Evolutionary conservation across 805 yeast genomes (phyloP).

Genomic region (Komagataella pastoris): DNA sequence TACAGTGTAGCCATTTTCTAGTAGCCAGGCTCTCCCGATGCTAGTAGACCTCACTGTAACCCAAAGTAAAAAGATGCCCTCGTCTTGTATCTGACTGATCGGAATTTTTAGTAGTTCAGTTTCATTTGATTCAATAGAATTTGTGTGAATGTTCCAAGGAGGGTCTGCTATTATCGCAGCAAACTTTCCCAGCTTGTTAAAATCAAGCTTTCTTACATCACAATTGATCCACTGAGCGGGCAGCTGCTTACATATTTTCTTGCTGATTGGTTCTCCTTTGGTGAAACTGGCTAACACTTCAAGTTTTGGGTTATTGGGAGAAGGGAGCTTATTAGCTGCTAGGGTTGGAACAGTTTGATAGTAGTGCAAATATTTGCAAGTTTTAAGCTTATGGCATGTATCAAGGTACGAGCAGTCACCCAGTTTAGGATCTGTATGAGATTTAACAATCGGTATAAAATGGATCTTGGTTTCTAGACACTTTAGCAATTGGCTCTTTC

Average conservation of each 20-base stretch:
- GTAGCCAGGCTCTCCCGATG: slow-evolving; percentile 64
- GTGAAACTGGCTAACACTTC: slow-evolving; percentile 23
- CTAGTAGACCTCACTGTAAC: slow-evolving; percentile 93
- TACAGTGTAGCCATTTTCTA: slow-evolving; percentile 72
- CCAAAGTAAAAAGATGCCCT: slow-evolving; percentile 80
- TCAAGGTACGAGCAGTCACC: slow-evolving; percentile 94
- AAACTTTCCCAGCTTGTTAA: slow-evolving; percentile 61
- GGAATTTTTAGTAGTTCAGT: slow-evolving; percentile 57
- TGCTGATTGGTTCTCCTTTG: slow-evolving; percentile 29
- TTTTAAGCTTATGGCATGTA: slow-evolving; percentile 77
- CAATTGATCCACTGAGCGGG: slow-evolving; percentile 81
- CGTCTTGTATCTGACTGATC: slow-evolving; percentile 59
- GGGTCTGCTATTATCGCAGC: slow-evolving; percentile 86
- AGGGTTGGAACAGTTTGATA: slow-evolving; percentile 29
- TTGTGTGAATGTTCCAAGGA: slow-evolving; percentile 95
- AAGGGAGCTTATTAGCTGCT: not conserved
- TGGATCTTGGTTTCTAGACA: slow-evolving; percentile 28
- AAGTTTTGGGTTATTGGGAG: not conserved
- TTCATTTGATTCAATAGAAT: slow-evolving; percentile 44
- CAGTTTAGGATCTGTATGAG: slow-evolving; percentile 51
- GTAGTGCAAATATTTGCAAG: slow-evolving; percentile 78
- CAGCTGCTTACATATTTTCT: slow-evolving; percentile 9
- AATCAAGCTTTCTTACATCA: slow-evolving; percentile 66
- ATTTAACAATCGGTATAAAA: slow-evolving; percentile 38
- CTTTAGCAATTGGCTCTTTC: slow-evolving; percentile 12